Base-by-base conservation (phyloP, 1,284 basidiomycete species). In the Veloboletus limbatus region DNA sequence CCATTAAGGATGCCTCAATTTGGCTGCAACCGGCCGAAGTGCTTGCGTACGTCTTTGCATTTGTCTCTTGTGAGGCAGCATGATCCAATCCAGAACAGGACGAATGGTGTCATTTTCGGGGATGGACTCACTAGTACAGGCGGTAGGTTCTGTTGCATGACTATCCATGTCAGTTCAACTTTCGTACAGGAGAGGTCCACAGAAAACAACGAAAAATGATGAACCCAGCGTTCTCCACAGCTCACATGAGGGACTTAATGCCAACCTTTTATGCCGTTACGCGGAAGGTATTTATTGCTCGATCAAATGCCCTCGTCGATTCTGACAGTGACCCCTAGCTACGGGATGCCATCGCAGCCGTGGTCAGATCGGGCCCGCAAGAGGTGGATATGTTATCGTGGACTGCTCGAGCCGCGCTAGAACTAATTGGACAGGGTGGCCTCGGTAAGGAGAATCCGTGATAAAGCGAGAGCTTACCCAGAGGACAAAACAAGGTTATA, bases 301-400 rank as follows among this genome's bases (percentile, higher is more conserved):
- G 13, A 8, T 9, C 17, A 1, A n/a, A 17, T 17, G 10, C 28
- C 11, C 21, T 17, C 11, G 8, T 21, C 11, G 9, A 21, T 6
- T 21, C 20, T 40, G 38, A 40, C 20, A 10, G 14, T 16, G 16
- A 4, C 36, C 16, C 10, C 30, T 31, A 40, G 47, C 38, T 45
- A 41, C 47, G 32, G 17, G 42, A 42, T 16, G 32, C 38, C 10
- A 40, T 49, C n/a, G 44, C 36, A 42, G 40, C 25, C 14, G 18
- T 51, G 17, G 48, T 53, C 8, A 24, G 38, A 17, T 21, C 27
- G 0, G 43, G 52, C 1, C 49, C 26, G 35, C 45, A 25, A 49
- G 54, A 69, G 17, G 46, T 77, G n/a, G 71, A 77, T 48, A 69
- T 78, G 65, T 67, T 70, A 1, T 69, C 73, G 36, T 77, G 74